Evolutionary conservation across 495 filamentous ascomycete genomes (phyloP).

Genomic region (Collariella sp.): DNA sequence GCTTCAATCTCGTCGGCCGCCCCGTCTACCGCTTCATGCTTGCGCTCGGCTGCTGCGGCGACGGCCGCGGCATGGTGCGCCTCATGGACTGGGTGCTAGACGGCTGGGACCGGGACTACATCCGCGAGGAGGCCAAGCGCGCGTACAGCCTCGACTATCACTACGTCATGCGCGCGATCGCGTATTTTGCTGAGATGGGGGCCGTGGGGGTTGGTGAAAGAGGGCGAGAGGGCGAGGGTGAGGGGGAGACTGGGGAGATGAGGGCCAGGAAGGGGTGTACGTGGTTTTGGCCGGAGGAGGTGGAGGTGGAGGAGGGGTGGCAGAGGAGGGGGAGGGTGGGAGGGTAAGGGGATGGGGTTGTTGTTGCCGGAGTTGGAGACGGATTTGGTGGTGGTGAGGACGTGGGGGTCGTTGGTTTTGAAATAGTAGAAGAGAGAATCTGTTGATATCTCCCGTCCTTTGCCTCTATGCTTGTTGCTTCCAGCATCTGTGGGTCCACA

Average conservation of each 20-base stretch:
- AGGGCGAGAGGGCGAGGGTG: constrained; percentile 19
- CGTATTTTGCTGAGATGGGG: constrained; percentile 29
- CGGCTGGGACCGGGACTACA: constrained; percentile 21
- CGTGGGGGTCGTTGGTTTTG: constrained; percentile 5
- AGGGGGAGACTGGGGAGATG: constrained; percentile 16
- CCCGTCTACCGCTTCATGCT: constrained; percentile 33
- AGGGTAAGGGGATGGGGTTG: no score
- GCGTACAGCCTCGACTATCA: constrained; percentile 20
- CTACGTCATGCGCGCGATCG: constrained; percentile 25
- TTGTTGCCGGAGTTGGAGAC: constrained; percentile 4
- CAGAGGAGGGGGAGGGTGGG: no score
- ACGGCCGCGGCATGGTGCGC: constrained; percentile 27
- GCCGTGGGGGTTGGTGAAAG: constrained; percentile 15
- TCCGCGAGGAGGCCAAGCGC: constrained; percentile 29
- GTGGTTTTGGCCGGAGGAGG: constrained; percentile 20
- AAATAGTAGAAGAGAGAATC: no score
- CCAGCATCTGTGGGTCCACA: no score
- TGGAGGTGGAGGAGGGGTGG: neutral
- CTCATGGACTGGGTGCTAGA: constrained; percentile 35
- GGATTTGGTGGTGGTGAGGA: constrained; percentile 3
- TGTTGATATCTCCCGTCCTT: no score
- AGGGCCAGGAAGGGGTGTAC: constrained; percentile 11
- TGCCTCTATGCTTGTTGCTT: no score
- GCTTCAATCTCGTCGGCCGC: constrained; percentile 21
- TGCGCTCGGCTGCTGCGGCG: constrained; percentile 29